phyloP scores from a whole-genome alignment of 176 grass and related monocot genomes.

The Carex scoparia region DNA sequence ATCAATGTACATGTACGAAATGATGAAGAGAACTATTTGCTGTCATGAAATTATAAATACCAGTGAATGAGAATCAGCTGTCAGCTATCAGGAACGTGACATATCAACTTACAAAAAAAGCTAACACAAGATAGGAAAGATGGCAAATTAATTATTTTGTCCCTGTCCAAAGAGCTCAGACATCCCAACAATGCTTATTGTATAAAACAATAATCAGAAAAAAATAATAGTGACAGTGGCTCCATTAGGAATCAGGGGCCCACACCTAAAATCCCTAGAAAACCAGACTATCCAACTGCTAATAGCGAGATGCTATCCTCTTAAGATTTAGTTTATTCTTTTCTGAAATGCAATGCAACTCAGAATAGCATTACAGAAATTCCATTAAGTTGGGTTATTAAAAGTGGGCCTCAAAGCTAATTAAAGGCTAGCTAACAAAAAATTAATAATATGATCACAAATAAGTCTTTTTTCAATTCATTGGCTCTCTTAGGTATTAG shows the following conservation, averaged over 20 bases:
- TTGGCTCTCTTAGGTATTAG: no score
- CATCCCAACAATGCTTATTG: not conserved
- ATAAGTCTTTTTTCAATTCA: not conserved
- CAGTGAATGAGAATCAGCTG: not conserved
- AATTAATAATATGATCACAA: not conserved
- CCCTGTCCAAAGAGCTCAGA: slow-evolving; percentile 1
- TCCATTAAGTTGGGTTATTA: not conserved
- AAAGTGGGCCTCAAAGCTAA: not conserved
- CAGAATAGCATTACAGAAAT: not conserved
- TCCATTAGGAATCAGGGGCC: not conserved
- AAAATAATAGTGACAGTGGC: not conserved
- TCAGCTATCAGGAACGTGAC: not conserved
- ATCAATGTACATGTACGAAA: not conserved
- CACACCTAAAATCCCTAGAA: not conserved
- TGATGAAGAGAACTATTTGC: not conserved
- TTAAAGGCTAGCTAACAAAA: not conserved
- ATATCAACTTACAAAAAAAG: slow-evolving; percentile 1
- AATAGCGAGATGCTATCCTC: slow-evolving; percentile 15
- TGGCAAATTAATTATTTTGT: not conserved
- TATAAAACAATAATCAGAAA: not conserved
- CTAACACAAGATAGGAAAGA: not conserved
- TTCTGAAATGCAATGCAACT: not conserved
- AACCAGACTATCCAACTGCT: slow-evolving; percentile 10
- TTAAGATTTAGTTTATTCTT: not conserved
- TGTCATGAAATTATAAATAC: not conserved